phyloP scores from a whole-genome alignment of 805 yeast genomes.

The Pichia manshurica region DNA sequence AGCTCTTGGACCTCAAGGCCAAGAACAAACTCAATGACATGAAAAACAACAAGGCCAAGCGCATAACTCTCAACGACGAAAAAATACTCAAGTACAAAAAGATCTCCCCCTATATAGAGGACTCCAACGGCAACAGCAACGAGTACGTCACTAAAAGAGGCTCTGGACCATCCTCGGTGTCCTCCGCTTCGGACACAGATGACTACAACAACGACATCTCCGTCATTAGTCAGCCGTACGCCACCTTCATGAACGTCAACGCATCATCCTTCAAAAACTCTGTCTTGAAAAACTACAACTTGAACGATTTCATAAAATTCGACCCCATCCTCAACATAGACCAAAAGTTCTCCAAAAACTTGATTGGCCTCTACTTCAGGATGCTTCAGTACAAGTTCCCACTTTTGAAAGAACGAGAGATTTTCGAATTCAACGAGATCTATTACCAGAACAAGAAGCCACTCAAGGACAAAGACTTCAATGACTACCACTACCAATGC shows the following conservation, averaged over 20 bases:
- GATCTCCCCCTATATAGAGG: constrained; percentile 21
- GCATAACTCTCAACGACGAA: constrained; percentile 5
- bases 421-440: constrained; percentile 44
- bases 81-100: constrained; percentile 26
- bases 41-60: not conserved
- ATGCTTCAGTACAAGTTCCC: constrained; percentile 55
- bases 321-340: constrained; percentile 52
- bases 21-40: not conserved
- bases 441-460: constrained; percentile 32
- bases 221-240: constrained; percentile 19
- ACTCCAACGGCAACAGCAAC: too few species aligned
- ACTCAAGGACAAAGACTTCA: constrained; percentile 20
- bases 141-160: too few species aligned
- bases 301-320: constrained; percentile 39
- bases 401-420: constrained; percentile 45
- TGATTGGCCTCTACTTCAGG: constrained; percentile 50
- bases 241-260: constrained; percentile 18
- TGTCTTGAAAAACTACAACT: constrained; percentile 39
- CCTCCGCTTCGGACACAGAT: not conserved
- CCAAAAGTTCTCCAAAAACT: constrained; percentile 42
- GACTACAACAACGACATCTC: constrained; percentile 2
- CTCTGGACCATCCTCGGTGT: not conserved
- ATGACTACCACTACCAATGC: constrained; percentile 46
- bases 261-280: constrained; percentile 17
- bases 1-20: constrained; percentile 31